Evolutionary conservation across 257 asterid species (phyloP), one percentile per base, ranked within the genome.

Genomic region (Plantago major): DNA sequence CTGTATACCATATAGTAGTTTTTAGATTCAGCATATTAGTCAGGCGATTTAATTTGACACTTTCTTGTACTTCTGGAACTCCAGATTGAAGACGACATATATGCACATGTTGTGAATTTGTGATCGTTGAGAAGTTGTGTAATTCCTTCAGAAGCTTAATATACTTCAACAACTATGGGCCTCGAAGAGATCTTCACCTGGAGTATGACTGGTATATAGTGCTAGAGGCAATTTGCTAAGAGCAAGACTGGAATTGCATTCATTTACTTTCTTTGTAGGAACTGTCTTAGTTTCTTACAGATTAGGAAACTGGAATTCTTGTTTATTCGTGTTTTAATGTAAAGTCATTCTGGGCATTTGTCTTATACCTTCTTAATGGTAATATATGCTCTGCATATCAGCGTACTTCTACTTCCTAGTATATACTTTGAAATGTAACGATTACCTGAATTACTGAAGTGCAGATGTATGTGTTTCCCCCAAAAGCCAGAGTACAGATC

Each of bases 121-220:
- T 15, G 16, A 3, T 5, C 19, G 14, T 26, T 22, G 26, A 52
- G 16, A 10, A 40, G 40, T 53, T 53, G 0, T 33, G 40, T 4
- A 33, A 33, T 7, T 53, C 16, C 40, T 52, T 19, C 13, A 9
- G 18, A 53, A 53, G 42, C 42, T 11, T 22, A 38, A 3, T 53
- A 22, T 18, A 52, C n/a, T 52, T 52, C 57, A 12, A 10, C 14
- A 19, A 52, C 40, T 22, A 53, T 52, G 58, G 56, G 56, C 38
- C 11, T 51, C 30, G 14, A 51, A 51, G 38, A 51, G 15, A 17
- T 15, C 3, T 51, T 19, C 11, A 9, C 56, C 0, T 47, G 17
- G 52, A 33, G 40, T 5, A 33, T 33, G 40, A 33, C 54, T 49
- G 26, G 54, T 3, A 49, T 9, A 49, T 2, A 18, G 9, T 18